Conservation (phyloP, 768 basidiomycete species). For the Mycena albidolilacea region DNA sequence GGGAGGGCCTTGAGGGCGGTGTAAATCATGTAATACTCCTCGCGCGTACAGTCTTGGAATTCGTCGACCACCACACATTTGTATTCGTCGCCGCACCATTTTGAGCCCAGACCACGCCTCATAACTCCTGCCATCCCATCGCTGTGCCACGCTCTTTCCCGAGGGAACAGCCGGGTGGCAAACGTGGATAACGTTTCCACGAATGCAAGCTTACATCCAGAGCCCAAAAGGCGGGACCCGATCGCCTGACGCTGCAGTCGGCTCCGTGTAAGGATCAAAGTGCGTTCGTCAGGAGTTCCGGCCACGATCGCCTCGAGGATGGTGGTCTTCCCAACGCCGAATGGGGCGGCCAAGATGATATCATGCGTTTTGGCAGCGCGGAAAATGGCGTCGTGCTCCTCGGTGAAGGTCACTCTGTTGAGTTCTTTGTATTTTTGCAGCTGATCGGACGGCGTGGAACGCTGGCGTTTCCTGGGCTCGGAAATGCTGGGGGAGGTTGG, state of each 20-base stretch:
- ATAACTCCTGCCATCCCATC: background rate
- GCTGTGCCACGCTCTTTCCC: background rate
- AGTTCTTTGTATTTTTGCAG: background rate
- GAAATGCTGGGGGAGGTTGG: background rate
- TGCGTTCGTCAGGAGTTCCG: background rate
- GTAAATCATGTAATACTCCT: conserved; percentile 1
- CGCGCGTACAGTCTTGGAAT: background rate
- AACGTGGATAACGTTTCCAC: background rate
- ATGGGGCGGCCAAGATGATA: conserved; percentile 2
- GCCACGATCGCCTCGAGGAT: too few species aligned
- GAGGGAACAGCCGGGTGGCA: background rate
- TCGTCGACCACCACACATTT: background rate
- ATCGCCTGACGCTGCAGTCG: background rate
- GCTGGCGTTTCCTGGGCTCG: conserved; percentile 1
- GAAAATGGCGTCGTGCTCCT: background rate
- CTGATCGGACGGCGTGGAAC: background rate
- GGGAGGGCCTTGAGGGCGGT: background rate
- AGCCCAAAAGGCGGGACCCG: background rate
- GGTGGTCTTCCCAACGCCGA: background rate
- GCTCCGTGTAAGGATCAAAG: background rate
- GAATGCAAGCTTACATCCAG: background rate
- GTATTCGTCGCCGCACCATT: background rate
- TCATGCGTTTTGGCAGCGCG: background rate
- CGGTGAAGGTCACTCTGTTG: conserved; percentile 1
- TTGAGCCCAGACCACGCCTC: background rate